phyloP scores from a whole-genome alignment of 2,329 filamentous ascomycete species.

The Fusarium sp. region DNA sequence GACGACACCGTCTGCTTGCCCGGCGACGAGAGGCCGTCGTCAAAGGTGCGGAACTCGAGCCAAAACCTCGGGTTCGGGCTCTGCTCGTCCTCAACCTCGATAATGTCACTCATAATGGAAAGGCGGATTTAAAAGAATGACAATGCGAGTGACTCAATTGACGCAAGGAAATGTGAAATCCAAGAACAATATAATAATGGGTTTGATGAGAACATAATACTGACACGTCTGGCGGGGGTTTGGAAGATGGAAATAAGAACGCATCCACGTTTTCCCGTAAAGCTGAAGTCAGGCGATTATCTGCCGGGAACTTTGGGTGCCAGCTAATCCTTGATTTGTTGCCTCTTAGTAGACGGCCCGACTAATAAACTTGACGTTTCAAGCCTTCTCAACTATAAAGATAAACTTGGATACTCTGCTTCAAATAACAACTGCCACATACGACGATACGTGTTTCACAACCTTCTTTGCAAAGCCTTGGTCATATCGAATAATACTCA shows the following conservation, averaged over 20 bases:
- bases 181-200: not conserved
- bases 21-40: slow-evolving; percentile 55
- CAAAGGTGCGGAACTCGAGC: slow-evolving; percentile 63
- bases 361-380: not conserved
- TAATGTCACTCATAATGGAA: slow-evolving; percentile 38
- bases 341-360: slow-evolving; percentile 3
- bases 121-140: not conserved
- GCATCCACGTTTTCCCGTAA: slow-evolving; percentile 32
- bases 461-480: not conserved
- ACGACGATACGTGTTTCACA: not conserved
- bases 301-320: slow-evolving; percentile 21
- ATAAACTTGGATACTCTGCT: not conserved
- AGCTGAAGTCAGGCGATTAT: slow-evolving; percentile 43
- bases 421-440: not conserved
- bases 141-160: slow-evolving; percentile 16
- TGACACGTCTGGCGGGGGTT: slow-evolving; percentile 18
- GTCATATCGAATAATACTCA: not conserved
- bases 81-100: slow-evolving; percentile 44
- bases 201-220: not conserved
- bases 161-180: not conserved
- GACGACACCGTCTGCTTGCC: slow-evolving; percentile 15
- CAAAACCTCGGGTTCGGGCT: slow-evolving; percentile 56
- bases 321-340: slow-evolving; percentile 31
- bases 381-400: not conserved
- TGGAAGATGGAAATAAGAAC: slow-evolving; percentile 28